A percentile compares a stretch with the other conserved stretches of the same genome.
These are phyloP conservation scores for Solanum boliviense DNA, from an alignment of 257 asterid genomes.

Conservation along the genomic window DNA sequence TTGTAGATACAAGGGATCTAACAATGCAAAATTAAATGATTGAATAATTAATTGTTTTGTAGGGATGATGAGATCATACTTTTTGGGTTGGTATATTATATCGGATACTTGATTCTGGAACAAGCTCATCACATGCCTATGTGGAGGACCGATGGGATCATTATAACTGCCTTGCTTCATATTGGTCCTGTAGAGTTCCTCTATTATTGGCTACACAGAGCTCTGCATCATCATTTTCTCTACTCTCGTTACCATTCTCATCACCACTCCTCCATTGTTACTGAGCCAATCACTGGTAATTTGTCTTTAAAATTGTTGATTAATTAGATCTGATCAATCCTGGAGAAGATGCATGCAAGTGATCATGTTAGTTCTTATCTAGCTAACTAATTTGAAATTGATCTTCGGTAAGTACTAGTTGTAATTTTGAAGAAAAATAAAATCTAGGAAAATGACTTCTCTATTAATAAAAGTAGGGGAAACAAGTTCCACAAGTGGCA, in stretches of 20 bases:
- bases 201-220: conserved; percentile 75
- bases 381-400: not conserved
- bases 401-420: not conserved
- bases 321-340: not conserved
- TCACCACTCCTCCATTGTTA: conserved; percentile 74
- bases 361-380: not conserved
- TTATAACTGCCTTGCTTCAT: conserved; percentile 32
- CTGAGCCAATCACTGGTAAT: conserved; percentile 65
- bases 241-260: conserved; percentile 81
- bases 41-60: not conserved
- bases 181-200: conserved; percentile 60
- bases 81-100: conserved; percentile 31
- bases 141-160: conserved; percentile 53
- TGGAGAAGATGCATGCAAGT: not conserved
- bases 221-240: conserved; percentile 68
- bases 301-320: too few relatives aligned
- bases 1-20: not conserved
- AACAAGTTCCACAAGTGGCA: not conserved
- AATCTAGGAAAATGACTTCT: too few relatives aligned
- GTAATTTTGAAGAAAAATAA: not conserved
- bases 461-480: too few relatives aligned
- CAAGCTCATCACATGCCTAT: conserved; percentile 20
- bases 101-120: not conserved
- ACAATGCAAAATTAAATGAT: not conserved
- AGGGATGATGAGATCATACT: conserved; percentile 78